phyloP scores from a whole-genome alignment of 2,329 filamentous ascomycete genomes.

The Colletotrichum karsti region DNA sequence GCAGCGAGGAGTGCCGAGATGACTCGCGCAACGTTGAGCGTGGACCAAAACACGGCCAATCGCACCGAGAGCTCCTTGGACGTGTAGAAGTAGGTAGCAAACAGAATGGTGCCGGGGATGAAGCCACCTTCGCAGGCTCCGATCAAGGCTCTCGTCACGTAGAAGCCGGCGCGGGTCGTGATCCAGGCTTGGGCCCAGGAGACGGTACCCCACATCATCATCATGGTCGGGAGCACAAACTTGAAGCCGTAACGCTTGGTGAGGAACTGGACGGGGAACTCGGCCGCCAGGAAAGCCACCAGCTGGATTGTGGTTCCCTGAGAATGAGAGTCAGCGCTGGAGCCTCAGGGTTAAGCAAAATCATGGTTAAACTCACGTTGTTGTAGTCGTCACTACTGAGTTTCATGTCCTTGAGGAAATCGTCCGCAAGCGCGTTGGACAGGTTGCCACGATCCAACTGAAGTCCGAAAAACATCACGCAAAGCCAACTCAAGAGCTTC shows the following conservation, averaged over 20 bases:
- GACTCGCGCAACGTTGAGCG: conserved; percentile 51
- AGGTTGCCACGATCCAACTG: conserved; percentile 73
- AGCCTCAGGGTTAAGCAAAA: neutral
- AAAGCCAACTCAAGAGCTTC: conserved; percentile 49
- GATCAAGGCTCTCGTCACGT: conserved; percentile 47
- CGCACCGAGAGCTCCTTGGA: conserved; percentile 51
- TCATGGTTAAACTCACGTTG: conserved; percentile 41
- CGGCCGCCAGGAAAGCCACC: conserved; percentile 62
- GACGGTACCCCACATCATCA: conserved; percentile 33
- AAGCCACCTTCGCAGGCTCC: conserved; percentile 56
- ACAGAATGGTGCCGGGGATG: conserved; percentile 62
- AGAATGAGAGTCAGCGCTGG: neutral
- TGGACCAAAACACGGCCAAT: conserved; percentile 74
- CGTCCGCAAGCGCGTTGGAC: conserved; percentile 68
- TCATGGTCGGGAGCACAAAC: conserved; percentile 38
- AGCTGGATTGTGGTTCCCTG: conserved; percentile 64
- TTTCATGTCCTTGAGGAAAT: conserved; percentile 63
- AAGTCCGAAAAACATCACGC: conserved; percentile 63
- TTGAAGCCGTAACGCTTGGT: conserved; percentile 57
- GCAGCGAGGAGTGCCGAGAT: conserved; percentile 58
- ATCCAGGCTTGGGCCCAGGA: conserved; percentile 39
- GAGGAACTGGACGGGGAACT: conserved; percentile 70
- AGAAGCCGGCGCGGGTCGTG: conserved; percentile 46
- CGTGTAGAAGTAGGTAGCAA: conserved; percentile 45
- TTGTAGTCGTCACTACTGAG: conserved; percentile 63